Conservation (phyloP, 2,329 filamentous ascomycete species). For the Amesomyces nigricolor region DNA sequence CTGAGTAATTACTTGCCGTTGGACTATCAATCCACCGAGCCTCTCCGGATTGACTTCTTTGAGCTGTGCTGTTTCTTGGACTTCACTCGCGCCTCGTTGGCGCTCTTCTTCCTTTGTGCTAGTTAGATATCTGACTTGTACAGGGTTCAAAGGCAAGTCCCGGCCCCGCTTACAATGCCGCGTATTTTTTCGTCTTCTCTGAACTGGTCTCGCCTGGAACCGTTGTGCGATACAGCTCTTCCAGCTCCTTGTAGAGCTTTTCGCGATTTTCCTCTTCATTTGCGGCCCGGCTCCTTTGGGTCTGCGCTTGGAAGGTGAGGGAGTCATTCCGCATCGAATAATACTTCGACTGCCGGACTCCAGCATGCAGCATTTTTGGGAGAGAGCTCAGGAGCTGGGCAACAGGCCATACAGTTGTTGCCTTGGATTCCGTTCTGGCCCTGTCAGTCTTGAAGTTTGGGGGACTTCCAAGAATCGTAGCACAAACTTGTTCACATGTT, state of each 20-base stretch:
- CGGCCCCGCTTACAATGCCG: constrained; percentile 23
- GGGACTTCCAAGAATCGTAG: neutral
- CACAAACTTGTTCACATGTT: constrained; percentile 57
- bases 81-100: constrained; percentile 23
- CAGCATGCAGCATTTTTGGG: constrained; percentile 43
- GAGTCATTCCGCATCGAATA: constrained; percentile 48
- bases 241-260: constrained; percentile 31
- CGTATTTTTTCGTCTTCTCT: constrained; percentile 26
- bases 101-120: constrained; percentile 21
- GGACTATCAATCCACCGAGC: constrained; percentile 5
- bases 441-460: constrained; percentile 7
- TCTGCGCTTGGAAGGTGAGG: constrained; percentile 51
- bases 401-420: constrained; percentile 48
- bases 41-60: constrained; percentile 23
- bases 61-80: constrained; percentile 22
- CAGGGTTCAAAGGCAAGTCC: neutral
- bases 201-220: constrained; percentile 25
- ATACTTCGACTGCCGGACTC: constrained; percentile 49
- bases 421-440: constrained; percentile 55
- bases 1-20: neutral
- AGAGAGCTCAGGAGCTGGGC: constrained; percentile 41
- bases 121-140: neutral
- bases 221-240: constrained; percentile 20
- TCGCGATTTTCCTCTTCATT: constrained; percentile 49
- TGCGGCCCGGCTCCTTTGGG: constrained; percentile 44